These are phyloP conservation scores for Nicotiana undulata DNA, from an alignment of 257 asterid genomes.

Conservation along the genomic window DNA sequence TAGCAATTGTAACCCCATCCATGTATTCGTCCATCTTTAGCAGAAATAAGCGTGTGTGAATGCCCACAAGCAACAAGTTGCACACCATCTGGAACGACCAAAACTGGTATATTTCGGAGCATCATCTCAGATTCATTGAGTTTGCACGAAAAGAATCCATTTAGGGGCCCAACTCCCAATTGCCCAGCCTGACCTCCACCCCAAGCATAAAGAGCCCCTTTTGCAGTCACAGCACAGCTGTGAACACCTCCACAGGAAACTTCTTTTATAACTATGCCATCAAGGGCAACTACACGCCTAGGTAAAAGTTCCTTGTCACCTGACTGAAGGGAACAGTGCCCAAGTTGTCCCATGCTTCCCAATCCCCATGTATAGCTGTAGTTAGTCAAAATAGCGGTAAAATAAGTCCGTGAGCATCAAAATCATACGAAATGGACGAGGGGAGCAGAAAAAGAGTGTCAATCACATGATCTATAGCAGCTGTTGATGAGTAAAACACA, in stretches of 20 bases:
- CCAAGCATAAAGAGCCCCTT: conserved; percentile 92
- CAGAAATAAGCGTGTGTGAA: conserved; percentile 82
- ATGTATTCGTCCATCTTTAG: conserved; percentile 80
- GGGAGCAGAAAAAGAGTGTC: background rate
- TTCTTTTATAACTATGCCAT: conserved; percentile 51
- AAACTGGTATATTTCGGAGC: conserved; percentile 78
- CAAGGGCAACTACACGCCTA: conserved; percentile 74
- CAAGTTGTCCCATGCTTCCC: conserved; percentile 97
- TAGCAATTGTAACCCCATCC: conserved; percentile 99
- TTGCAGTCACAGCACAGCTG: conserved; percentile 75
- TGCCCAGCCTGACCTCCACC: conserved; percentile 95
- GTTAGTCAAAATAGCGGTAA: background rate
- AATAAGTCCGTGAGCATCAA: background rate
- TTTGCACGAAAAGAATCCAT: conserved; percentile 53
- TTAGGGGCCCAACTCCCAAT: conserved; percentile 84
- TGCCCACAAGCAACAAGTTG: conserved; percentile 81
- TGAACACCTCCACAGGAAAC: conserved; percentile 93
- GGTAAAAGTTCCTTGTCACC: conserved; percentile 81
- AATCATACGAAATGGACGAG: background rate
- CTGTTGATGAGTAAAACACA: background rate
- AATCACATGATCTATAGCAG: background rate
- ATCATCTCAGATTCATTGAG: conserved; percentile 52
- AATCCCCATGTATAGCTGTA: conserved; percentile 97
- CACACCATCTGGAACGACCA: conserved; percentile 73
- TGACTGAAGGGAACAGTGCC: conserved; percentile 85